Percentiles rank a stretch among this genome's conserved stretches.
phyloP scores from a whole-genome alignment of 192 early-diverging fungal species.

The Coemansia sp. region DNA sequence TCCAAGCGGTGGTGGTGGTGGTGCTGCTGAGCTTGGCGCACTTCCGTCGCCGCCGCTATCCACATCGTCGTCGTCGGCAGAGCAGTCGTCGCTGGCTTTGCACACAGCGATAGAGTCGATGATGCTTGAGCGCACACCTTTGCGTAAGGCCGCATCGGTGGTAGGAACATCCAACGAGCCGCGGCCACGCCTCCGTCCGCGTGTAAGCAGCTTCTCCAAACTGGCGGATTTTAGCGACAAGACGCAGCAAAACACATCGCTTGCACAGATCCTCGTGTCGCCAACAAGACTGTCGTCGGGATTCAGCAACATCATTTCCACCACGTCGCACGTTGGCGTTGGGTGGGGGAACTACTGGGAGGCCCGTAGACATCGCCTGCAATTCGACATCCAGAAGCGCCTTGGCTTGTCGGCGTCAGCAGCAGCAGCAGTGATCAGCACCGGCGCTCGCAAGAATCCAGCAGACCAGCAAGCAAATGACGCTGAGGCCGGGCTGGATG shows the following conservation, averaged over 20 bases:
- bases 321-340: slow-evolving; percentile 39
- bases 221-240: not conserved
- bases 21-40: not conserved
- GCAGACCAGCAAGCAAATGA: no score
- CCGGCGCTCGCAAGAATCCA: no score
- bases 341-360: slow-evolving; percentile 55
- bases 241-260: not conserved
- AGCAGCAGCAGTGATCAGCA: not conserved
- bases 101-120: not conserved
- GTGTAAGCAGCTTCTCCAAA: slow-evolving; percentile 40
- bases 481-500: not conserved
- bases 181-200: slow-evolving; percentile 15
- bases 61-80: not conserved
- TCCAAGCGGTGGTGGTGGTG: not conserved
- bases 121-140: not conserved
- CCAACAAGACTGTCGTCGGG: slow-evolving; percentile 9
- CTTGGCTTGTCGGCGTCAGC: slow-evolving; percentile 16
- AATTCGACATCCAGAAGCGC: slow-evolving; percentile 38
- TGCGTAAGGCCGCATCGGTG: slow-evolving; percentile 42
- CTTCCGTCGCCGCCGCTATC: slow-evolving; percentile 28
- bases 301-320: slow-evolving; percentile 29
- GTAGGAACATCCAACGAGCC: slow-evolving; percentile 20
- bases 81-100: not conserved
- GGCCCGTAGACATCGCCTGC: slow-evolving; percentile 29
- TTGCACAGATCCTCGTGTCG: slow-evolving; percentile 8